These are phyloP conservation scores for Candida albicans DNA, from an alignment of 1,139 yeast species.

Conservation along the genomic window DNA sequence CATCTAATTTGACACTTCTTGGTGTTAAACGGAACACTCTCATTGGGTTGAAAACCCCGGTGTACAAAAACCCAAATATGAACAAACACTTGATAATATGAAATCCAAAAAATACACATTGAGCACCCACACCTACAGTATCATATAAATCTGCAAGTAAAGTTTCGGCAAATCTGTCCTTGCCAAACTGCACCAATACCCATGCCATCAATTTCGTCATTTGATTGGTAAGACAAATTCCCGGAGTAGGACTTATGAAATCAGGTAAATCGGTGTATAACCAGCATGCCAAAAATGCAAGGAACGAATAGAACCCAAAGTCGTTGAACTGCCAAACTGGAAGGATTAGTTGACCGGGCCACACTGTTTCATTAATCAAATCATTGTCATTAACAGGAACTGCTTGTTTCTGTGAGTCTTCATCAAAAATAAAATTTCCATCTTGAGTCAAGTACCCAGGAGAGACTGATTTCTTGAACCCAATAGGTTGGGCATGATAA, in stretches of 20 bases:
- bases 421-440: constrained; percentile 73
- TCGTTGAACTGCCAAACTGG: constrained; percentile 74
- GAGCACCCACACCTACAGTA: constrained; percentile 49
- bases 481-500: constrained; percentile 61
- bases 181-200: constrained; percentile 34
- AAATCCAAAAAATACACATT: constrained; percentile 65
- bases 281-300: constrained; percentile 61
- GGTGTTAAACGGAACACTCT: constrained; percentile 28
- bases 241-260: constrained; percentile 86
- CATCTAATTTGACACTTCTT: constrained; percentile 33
- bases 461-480: constrained; percentile 63
- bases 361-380: constrained; percentile 56
- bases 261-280: constrained; percentile 93
- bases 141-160: constrained; percentile 49
- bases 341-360: constrained; percentile 89
- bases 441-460: constrained; percentile 87
- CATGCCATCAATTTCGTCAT: constrained; percentile 38
- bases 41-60: constrained; percentile 78
- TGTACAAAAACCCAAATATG: constrained; percentile 58
- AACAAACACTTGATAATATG: constrained; percentile 63
- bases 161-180: constrained; percentile 39
- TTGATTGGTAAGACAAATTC: constrained; percentile 76
- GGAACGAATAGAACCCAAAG: constrained; percentile 46
- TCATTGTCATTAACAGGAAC: constrained; percentile 43
- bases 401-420: constrained; percentile 51